Percentiles rank a stretch among this genome's conserved stretches.
Conservation (phyloP, 1,284 basidiomycete genomes). For the Puccinia horiana region DNA sequence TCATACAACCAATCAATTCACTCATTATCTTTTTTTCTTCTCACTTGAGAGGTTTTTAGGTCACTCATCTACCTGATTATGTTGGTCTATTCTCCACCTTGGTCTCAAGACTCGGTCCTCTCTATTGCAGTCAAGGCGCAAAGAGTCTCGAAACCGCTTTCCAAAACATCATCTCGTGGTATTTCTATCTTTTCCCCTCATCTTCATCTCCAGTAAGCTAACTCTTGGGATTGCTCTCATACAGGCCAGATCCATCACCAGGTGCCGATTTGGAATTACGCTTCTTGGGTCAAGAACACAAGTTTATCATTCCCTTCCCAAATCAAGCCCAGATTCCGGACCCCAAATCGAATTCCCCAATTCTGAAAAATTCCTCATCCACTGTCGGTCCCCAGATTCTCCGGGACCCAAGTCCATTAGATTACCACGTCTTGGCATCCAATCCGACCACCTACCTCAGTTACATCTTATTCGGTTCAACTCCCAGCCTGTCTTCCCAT, state of each 20-base stretch:
- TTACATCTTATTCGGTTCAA: conserved; percentile 54
- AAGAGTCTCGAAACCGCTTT: conserved; percentile 15
- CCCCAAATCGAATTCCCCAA: conserved; percentile 52
- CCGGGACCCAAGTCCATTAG: conserved; percentile 14
- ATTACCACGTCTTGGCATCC: conserved; percentile 72
- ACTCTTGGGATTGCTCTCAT: not conserved
- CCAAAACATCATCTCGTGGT: conserved; percentile 27
- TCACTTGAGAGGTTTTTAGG: not conserved
- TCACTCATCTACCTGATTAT: conserved; percentile 42
- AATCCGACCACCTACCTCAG: conserved; percentile 65
- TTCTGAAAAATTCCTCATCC: conserved; percentile 29
- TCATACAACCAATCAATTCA: not conserved
- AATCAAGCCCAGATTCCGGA: conserved; percentile 71
- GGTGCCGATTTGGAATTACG: conserved; percentile 73
- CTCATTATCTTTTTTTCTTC: not conserved
- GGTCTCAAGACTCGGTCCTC: conserved; percentile 16
- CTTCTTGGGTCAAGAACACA: conserved; percentile 74
- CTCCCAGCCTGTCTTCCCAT: conserved; percentile 55
- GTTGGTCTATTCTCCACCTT: conserved; percentile 40
- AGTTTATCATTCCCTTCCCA: conserved; percentile 70
- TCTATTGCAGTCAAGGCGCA: conserved; percentile 22
- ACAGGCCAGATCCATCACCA: conserved; percentile 61
- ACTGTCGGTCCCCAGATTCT: not conserved
- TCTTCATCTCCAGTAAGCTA: too few relatives aligned
- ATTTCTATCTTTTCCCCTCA: not conserved